These are phyloP conservation scores for Dictyostelium firmibasis DNA, from an alignment of 78 protist genomes.

Conservation along the genomic window DNA sequence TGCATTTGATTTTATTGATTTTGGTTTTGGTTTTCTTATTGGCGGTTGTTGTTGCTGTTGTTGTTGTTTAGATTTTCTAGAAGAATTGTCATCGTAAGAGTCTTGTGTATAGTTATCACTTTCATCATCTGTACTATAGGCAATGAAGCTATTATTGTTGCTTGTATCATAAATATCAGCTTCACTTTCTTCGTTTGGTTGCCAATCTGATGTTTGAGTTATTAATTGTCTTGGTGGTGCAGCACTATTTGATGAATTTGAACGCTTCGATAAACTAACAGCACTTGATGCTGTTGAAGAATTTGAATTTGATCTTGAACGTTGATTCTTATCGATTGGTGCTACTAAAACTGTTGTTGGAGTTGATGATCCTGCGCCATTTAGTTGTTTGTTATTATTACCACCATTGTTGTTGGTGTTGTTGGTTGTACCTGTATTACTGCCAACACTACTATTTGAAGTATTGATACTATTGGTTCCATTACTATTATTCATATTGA, in stretches of 20 bases:
- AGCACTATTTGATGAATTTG: not conserved
- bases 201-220: constrained; percentile 60
- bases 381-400: not conserved
- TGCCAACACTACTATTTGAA: not conserved
- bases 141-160: not conserved
- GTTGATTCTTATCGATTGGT: not conserved
- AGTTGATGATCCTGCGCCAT: not conserved
- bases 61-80: not conserved
- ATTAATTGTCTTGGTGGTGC: constrained; percentile 7
- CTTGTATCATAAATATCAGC: constrained; percentile 13
- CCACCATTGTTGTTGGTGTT: not conserved
- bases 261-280: too few relatives aligned
- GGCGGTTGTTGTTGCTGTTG: not conserved
- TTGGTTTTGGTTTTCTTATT: constrained; percentile 7
- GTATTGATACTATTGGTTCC: not conserved
- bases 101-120: not conserved
- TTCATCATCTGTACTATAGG: constrained; percentile 48
- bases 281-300: not conserved
- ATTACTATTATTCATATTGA: not conserved
- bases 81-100: not conserved
- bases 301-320: constrained; percentile 5
- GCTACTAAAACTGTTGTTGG: not conserved
- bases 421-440: not conserved
- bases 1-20: not conserved
- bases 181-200: constrained; percentile 65